Conservation (phyloP, 208 protist species). For the Wallacemonas sp. region DNA sequence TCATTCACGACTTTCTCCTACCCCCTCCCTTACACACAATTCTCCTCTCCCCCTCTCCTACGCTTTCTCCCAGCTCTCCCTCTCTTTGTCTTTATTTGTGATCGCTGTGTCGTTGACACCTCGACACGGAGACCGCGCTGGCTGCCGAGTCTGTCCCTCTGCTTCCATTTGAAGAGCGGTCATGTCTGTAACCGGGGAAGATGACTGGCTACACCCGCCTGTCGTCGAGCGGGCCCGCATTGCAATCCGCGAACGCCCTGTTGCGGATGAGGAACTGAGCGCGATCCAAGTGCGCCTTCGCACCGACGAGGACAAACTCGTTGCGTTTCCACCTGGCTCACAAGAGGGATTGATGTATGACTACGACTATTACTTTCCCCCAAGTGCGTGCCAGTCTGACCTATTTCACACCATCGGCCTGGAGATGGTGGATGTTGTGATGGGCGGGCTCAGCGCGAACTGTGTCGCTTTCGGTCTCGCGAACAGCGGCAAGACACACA, state of each 20-base stretch:
- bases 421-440: constrained; percentile 85
- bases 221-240: constrained; percentile 75
- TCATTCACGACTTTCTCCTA: neutral
- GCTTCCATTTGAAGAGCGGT: too few relatives aligned
- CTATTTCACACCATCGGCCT: constrained; percentile 76
- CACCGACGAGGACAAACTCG: constrained; percentile 72
- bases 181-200: constrained; percentile 18
- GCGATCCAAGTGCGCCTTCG: constrained; percentile 59
- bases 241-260: constrained; percentile 73
- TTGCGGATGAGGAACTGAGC: constrained; percentile 60
- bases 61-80: neutral
- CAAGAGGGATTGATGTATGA: constrained; percentile 84
- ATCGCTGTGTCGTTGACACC: too few relatives aligned
- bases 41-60: neutral
- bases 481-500: constrained; percentile 87
- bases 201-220: constrained; percentile 39
- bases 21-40: neutral
- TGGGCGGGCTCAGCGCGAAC: constrained; percentile 79
- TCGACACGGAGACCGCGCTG: too few relatives aligned
- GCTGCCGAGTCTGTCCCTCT: too few relatives aligned
- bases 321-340: constrained; percentile 66
- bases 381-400: constrained; percentile 70
- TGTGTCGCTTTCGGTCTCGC: constrained; percentile 74
- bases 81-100: neutral
- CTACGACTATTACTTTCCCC: constrained; percentile 90